Evolutionary conservation across 805 yeast species (phyloP).

Genomic region (Zygosaccharomyces bisporus): DNA sequence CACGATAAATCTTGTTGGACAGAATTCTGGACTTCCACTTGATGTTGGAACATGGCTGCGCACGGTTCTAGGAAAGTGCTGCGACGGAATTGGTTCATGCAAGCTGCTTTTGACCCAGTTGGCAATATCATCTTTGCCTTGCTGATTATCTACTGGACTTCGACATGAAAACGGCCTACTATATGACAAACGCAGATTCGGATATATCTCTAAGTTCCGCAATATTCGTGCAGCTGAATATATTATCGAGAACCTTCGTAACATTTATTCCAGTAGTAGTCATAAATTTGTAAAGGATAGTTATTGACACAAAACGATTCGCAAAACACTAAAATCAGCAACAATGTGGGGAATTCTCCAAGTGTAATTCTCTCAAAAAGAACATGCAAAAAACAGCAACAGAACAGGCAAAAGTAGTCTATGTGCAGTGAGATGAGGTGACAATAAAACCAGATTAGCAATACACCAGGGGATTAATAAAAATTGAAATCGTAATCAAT

Average conservation of each 20-base stretch:
- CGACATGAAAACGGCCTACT: constrained; percentile 8
- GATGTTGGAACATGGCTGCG: not conserved
- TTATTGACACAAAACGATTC: not conserved
- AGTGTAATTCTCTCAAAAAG: not conserved
- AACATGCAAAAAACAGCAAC: constrained; percentile 1
- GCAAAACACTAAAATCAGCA: not conserved
- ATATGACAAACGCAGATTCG: constrained; percentile 1
- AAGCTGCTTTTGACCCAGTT: constrained; percentile 18
- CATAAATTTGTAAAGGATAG: constrained; percentile 1
- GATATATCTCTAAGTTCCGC: constrained; percentile 1
- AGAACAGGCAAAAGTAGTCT: not conserved
- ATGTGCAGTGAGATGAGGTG: constrained; percentile 3
- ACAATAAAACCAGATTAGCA: not conserved
- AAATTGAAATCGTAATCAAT: not conserved
- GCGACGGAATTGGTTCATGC: constrained; percentile 14
- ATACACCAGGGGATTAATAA: not conserved
- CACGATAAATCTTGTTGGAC: not conserved
- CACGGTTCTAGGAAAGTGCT: constrained; percentile 6
- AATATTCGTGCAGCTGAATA: constrained; percentile 11
- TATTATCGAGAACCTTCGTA: constrained; percentile 14
- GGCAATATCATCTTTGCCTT: constrained; percentile 16
- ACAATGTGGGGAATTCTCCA: not conserved
- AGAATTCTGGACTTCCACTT: not conserved
- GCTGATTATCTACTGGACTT: constrained; percentile 8
- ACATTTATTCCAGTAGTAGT: constrained; percentile 10